Conservation (phyloP, 257 asterid species). For the Nicotiana otophora region DNA sequence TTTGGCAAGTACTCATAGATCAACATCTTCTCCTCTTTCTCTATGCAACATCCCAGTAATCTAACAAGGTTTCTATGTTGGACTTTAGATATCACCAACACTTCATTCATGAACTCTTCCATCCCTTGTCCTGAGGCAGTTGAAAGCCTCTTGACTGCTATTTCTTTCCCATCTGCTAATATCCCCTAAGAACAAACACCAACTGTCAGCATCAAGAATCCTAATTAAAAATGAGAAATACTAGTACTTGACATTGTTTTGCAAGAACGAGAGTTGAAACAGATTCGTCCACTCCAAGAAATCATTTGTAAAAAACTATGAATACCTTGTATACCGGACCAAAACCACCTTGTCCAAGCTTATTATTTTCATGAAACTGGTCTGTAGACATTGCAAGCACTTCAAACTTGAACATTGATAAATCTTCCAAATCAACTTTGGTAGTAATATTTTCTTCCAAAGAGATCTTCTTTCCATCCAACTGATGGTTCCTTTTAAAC, state of each 20-base stretch:
- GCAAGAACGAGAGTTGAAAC: neutral
- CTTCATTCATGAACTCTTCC: conserved; percentile 56
- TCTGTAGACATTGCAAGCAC: conserved; percentile 41
- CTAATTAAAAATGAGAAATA: too few species aligned
- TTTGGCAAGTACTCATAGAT: conserved; percentile 44
- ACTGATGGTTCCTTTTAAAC: neutral
- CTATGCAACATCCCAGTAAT: conserved; percentile 47
- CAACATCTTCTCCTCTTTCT: conserved; percentile 50
- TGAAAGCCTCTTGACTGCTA: conserved; percentile 65
- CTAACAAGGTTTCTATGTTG: conserved; percentile 64
- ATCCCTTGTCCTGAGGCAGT: conserved; percentile 52
- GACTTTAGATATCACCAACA: conserved; percentile 47
- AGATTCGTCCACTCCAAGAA: neutral
- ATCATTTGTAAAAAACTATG: neutral
- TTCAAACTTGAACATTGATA: conserved; percentile 42
- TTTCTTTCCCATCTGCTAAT: conserved; percentile 40
- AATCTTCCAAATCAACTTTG: conserved; percentile 18
- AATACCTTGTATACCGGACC: conserved; percentile 38
- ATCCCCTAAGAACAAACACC: conserved; percentile 30
- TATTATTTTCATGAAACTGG: conserved; percentile 27
- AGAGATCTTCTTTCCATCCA: neutral
- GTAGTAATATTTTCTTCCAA: neutral
- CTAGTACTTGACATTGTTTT: too few species aligned
- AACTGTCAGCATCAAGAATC: too few species aligned
- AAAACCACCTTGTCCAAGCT: conserved; percentile 67